A percentile compares a stretch with the other conserved stretches of the same genome.
Conservation (phyloP, 192 early-diverging fungal genomes). For the Pilobolus umbonatus region DNA sequence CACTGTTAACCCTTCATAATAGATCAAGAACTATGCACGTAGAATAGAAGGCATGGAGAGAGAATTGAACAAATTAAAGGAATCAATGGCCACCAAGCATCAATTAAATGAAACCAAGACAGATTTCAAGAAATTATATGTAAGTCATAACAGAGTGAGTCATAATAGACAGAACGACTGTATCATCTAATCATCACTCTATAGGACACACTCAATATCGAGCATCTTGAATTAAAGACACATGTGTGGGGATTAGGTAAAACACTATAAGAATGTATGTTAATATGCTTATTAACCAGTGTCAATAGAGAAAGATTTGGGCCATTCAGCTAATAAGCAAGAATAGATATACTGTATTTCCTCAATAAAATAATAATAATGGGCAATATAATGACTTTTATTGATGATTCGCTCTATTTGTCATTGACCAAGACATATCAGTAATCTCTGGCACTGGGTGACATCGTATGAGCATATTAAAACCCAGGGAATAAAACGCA, state of each 20-base stretch:
- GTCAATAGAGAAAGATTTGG: no score
- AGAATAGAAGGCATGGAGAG: slow-evolving; percentile 74
- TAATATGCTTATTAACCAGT: no score
- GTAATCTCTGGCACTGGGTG: no score
- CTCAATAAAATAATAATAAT: no score
- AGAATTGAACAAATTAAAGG: slow-evolving; percentile 52
- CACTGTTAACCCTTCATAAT: not conserved
- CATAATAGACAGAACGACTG: not conserved
- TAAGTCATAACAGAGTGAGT: slow-evolving; percentile 25
- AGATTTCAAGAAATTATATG: slow-evolving; percentile 52
- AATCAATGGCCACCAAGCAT: slow-evolving; percentile 55
- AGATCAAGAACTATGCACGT: slow-evolving; percentile 69
- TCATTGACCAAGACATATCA: no score
- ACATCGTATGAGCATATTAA: no score
- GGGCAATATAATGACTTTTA: no score
- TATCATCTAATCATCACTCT: not conserved
- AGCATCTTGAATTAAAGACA: slow-evolving; percentile 80
- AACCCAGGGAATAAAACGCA: no score
- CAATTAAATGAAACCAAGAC: slow-evolving; percentile 45
- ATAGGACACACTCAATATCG: slow-evolving; percentile 71
- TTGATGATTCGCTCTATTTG: no score
- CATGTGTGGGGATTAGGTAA: slow-evolving; percentile 73
- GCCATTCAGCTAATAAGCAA: no score
- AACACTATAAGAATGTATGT: no score
- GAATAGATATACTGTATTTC: no score